Base-by-base conservation (phyloP, 2,329 filamentous ascomycete genomes). In the Pezicula carpinea region DNA sequence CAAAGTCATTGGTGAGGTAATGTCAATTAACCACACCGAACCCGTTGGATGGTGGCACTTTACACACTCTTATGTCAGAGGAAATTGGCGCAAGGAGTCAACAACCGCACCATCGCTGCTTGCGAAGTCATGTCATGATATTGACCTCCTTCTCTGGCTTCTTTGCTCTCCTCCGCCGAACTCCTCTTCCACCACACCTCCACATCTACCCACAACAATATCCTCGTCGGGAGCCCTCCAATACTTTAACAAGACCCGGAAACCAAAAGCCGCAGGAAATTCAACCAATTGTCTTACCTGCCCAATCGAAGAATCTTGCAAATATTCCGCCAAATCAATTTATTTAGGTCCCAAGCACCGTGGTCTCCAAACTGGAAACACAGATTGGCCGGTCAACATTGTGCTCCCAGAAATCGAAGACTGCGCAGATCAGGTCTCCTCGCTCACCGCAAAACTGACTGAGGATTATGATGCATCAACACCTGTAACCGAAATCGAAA, bases 31-130 rank as follows among this genome's bases (percentile, higher is more conserved):
- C 53, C 93, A 97, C 66, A 93, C 89, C 0, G 93, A 97, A 65
- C 93, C 93, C 0, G 85, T 99, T 0, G 93, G 93, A 1, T 95
- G 87, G 83, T 97, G 90, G 89, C 93, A 97, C 65, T 97, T 95
- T 64, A 76, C 86, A 0, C 91, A 96, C 65, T 89, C 84, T 35
- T 96, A 92, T 58, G 92, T 97, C 31, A 80, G 88, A 39, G 93
- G 93, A 14, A 96, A 97, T 67, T 97, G 93, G 93, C 81, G 92
- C 5, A 88, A 87, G 53, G 82, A 89, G 55, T 84, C 81, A 0
- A 84, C 72, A 5, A 83, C 78, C n/a, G 91, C 79, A 19, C 92
- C 84, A 6, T 92, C 87, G 1, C 74, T 99, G 2, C 75, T 99
- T 23, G 96, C 92, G 3, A 99, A 97, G 68, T 95, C 89, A 49